Evolutionary conservation across 1,284 basidiomycete genomes (phyloP).

Genomic region (Blastosporella zonata): DNA sequence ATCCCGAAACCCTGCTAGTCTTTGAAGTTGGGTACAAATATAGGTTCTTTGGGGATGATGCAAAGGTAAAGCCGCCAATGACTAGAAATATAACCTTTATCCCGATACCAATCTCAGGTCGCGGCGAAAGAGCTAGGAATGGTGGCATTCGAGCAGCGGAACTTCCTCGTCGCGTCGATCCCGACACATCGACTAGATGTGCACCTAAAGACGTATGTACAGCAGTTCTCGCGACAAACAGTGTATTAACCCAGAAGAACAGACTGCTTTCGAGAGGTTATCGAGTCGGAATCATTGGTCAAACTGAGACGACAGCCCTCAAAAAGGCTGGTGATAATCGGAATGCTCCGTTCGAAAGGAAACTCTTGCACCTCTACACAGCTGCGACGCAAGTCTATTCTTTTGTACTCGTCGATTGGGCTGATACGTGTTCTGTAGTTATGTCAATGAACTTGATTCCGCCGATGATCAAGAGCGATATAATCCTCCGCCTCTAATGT

Average conservation of each 20-base stretch:
- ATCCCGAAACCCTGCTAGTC: constrained; percentile 79
- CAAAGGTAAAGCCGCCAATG: constrained; percentile 50
- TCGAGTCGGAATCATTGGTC: constrained; percentile 90
- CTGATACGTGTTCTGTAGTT: constrained; percentile 39
- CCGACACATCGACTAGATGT: constrained; percentile 80
- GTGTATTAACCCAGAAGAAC: constrained; percentile 6
- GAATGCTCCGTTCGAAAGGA: constrained; percentile 79
- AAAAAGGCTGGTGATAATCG: constrained; percentile 88
- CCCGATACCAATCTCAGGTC: constrained; percentile 40
- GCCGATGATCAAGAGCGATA: constrained; percentile 61
- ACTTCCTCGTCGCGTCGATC: constrained; percentile 82
- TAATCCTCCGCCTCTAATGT: constrained; percentile 60
- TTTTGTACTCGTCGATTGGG: neutral
- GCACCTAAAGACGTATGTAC: constrained; percentile 80
- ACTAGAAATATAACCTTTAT: constrained; percentile 6
- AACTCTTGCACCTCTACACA: constrained; percentile 83
- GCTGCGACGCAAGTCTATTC: constrained; percentile 72
- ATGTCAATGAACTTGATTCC: constrained; percentile 71
- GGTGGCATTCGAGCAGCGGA: constrained; percentile 72
- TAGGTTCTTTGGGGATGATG: constrained; percentile 88
- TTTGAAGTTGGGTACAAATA: constrained; percentile 90
- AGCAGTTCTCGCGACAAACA: neutral
- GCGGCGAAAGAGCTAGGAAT: constrained; percentile 85
- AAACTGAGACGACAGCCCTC: constrained; percentile 92
- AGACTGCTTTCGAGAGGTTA: constrained; percentile 85